Evolutionary conservation across 108 stramenopile species (phyloP).

Genomic region (Mediolabrus comicus): DNA sequence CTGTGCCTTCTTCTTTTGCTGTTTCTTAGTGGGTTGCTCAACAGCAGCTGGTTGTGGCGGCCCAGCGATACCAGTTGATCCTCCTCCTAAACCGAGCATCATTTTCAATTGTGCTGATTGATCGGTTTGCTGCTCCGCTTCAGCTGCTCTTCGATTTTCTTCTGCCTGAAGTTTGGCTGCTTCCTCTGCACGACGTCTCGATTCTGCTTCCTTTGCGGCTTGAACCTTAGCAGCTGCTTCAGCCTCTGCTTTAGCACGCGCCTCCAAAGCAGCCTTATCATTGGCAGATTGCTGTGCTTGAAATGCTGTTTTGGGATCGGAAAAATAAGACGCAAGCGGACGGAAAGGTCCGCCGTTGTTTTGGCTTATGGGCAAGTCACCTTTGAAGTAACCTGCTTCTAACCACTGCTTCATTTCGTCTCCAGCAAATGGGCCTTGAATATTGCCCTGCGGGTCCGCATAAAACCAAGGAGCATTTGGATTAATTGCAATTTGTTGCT

Average conservation of each 20-base stretch:
- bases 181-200: constrained; percentile 20
- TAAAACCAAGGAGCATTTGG: constrained; percentile 85
- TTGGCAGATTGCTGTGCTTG: constrained; percentile 23
- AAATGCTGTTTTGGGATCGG: constrained; percentile 75
- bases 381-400: constrained; percentile 97
- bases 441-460: constrained; percentile 88
- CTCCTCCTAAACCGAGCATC: constrained; percentile 79
- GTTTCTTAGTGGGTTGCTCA: constrained; percentile 33
- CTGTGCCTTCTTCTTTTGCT: constrained; percentile 29
- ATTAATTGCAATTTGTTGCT: constrained; percentile 30
- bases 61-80: constrained; percentile 24
- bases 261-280: constrained; percentile 5
- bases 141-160: constrained; percentile 6
- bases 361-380: constrained; percentile 87
- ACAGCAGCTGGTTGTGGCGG: constrained; percentile 10
- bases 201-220: constrained; percentile 27
- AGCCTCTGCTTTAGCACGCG: constrained; percentile 24
- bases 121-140: constrained; percentile 47
- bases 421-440: constrained; percentile 94
- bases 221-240: constrained; percentile 17
- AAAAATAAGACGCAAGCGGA: constrained; percentile 65
- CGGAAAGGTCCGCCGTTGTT: constrained; percentile 72
- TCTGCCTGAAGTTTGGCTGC: constrained; percentile 9
- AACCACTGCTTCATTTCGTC: constrained; percentile 98
- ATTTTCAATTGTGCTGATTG: constrained; percentile 81